Base-by-base conservation (phyloP, 2,329 filamentous ascomycete species). In the Colletotrichum chlorophyti region DNA sequence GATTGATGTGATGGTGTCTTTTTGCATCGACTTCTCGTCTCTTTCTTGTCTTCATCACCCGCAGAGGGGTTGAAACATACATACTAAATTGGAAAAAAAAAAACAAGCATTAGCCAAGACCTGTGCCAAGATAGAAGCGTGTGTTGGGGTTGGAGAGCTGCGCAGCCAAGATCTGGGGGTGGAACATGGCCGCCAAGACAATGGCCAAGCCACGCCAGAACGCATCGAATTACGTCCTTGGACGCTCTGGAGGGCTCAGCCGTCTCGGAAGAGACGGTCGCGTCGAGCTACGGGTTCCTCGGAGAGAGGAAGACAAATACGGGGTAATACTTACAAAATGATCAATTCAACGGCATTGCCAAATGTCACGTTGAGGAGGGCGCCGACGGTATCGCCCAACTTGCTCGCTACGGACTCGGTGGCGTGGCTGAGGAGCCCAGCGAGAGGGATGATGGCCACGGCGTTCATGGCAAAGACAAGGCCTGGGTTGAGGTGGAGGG, bases 291-390 rank as follows among this genome's bases (percentile, higher is more conserved):
- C n/a, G n/a, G n/a, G n/a, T n/a, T n/a, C n/a, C n/a, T n/a, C n/a
- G n/a, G n/a, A 47, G 23, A 26, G 23, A 24, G 26, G 12, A 8
- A 23, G 32, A 24, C 21, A 21, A 15, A 10, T 4, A 19, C n/a
- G 11, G 15, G n/a, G 31, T 41, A 49, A 52, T 38, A 68, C 79
- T 70, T 71, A 83, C 79, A 91, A 92, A 63, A 93, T 91, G 69
- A 93, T 92, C 69, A 93, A 74, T 72, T 93, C 90, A 21, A 92
- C 90, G 19, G 89, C 88, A 70, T 93, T 92, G 65, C 90, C 89
- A 76, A 91, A 91, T 8, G 89, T 91, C 60, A 91, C 86, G 67
- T 91, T 92, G 69, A 91, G 82, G 66, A 92, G 73, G 29, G 89
- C 89, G 53, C 89, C 89, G 41, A 91, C 76, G 4, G 88, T 88